These are phyloP conservation scores for Tricladium varicosporioides DNA, from an alignment of 2,329 filamentous ascomycete species.

Conservation along the genomic window DNA sequence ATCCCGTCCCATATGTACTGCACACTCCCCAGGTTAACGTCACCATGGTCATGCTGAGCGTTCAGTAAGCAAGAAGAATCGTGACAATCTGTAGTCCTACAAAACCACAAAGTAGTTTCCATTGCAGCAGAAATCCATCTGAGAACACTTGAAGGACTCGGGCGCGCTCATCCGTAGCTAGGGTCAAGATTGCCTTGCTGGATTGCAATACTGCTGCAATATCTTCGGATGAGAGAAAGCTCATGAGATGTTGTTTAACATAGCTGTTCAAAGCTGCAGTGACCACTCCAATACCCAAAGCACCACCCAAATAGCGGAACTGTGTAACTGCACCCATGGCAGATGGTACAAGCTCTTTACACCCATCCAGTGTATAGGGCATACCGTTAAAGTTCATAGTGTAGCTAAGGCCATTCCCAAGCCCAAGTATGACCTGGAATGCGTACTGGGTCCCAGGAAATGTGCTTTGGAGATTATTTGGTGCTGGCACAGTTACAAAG, in stretches of 20 bases:
- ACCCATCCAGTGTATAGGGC: constrained; percentile 38
- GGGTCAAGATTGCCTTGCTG: neutral
- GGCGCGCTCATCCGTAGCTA: neutral
- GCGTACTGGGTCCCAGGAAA: constrained; percentile 39
- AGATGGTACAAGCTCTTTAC: constrained; percentile 33
- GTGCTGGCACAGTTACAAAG: constrained; percentile 40
- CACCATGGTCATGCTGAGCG: too few species aligned
- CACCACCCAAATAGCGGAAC: constrained; percentile 57
- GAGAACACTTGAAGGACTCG: neutral
- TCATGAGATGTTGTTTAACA: neutral
- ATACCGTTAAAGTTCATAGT: neutral
- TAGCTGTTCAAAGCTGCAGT: neutral
- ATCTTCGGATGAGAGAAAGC: neutral
- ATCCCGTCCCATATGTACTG: too few species aligned
- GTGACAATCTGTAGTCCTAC: neutral
- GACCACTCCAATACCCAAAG: constrained; percentile 49
- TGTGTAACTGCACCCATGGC: constrained; percentile 59
- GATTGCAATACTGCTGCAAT: neutral
- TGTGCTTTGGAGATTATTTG: too few species aligned
- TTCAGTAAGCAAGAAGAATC: too few species aligned
- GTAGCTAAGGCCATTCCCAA: constrained; percentile 48
- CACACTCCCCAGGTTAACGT: too few species aligned
- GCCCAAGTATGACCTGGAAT: constrained; percentile 54
- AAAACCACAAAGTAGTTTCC: neutral
- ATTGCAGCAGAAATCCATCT: neutral